Percentiles rank a stretch among this genome's conserved stretches.
phyloP scores from a whole-genome alignment of 2,329 filamentous ascomycete genomes.

The Didymella keratinophila region DNA sequence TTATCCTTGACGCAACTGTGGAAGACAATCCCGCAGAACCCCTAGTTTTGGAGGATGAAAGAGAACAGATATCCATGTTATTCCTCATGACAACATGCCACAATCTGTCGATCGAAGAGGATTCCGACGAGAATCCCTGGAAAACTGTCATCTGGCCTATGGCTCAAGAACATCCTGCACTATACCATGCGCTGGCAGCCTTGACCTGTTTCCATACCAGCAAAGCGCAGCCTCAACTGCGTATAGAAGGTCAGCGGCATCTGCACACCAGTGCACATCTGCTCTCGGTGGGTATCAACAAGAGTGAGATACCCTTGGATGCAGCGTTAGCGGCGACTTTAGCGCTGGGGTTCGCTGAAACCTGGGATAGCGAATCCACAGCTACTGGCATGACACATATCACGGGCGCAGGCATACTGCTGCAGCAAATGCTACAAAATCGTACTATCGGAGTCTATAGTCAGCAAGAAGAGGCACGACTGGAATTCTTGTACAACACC shows the following conservation, averaged over 20 bases:
- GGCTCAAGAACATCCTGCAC: slow-evolving; percentile 66
- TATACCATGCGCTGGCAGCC: slow-evolving; percentile 71
- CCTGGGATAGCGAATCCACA: slow-evolving; percentile 69
- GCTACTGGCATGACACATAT: slow-evolving; percentile 72
- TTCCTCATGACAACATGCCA: slow-evolving; percentile 70
- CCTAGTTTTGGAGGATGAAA: slow-evolving; percentile 18
- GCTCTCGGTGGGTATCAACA: slow-evolving; percentile 60
- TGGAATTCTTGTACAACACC: slow-evolving; percentile 72
- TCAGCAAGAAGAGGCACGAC: slow-evolving; percentile 51
- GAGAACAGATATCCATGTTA: slow-evolving; percentile 41
- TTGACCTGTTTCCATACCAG: slow-evolving; percentile 72
- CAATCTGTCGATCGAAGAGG: slow-evolving; percentile 73
- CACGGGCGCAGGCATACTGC: slow-evolving; percentile 67
- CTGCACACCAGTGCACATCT: slow-evolving; percentile 67
- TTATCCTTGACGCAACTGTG: background rate
- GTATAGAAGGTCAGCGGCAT: slow-evolving; percentile 68
- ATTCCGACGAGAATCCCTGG: slow-evolving; percentile 72
- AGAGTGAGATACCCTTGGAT: slow-evolving; percentile 67
- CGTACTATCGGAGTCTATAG: slow-evolving; percentile 47
- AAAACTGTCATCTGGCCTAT: slow-evolving; percentile 72
- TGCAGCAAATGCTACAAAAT: slow-evolving; percentile 64
- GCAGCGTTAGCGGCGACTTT: slow-evolving; percentile 71
- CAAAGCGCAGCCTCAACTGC: slow-evolving; percentile 62
- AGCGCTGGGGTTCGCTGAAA: slow-evolving; percentile 71
- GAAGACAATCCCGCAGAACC: slow-evolving; percentile 4